Base-by-base conservation (phyloP, 768 basidiomycete species). In the Boletus insuetus region DNA sequence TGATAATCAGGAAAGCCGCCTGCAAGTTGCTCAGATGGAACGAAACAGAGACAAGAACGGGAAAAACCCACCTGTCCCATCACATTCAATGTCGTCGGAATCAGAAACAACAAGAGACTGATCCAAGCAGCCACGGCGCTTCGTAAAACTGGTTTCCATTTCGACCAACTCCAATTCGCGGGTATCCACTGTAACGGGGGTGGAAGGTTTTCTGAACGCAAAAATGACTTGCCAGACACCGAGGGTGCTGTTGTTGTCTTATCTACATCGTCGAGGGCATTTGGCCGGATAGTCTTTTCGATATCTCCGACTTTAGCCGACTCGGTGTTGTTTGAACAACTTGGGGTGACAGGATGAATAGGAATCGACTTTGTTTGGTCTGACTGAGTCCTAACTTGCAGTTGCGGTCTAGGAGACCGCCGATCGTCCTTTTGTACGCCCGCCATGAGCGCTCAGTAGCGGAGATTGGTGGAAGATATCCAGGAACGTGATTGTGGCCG, bases 1-100 rank as follows among this genome's bases (percentile, higher is more conserved):
- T 78, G 4, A 88, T 69, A 44, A 89, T 80, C 10, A 89, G 60
- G 62, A 87, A 89, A 46, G 79, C 75, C 7, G 85, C 84, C 87
- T 87, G 41, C 4, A 49, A 22, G 50, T 22, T 59, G 19, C 31
- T 48, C 34, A 55, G 40, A 51, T 49, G n/a, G 2, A 51, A 35
- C 3, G 16, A 45, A 26, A 14, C 19, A 10, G 5, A 38, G 19
- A 32, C 2, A 7, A 31, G 4, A 26, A 9, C 0, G 11, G 7
- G 42, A 45, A 8, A 46, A 4, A 39, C 51, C 42, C 58, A 85
- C 88, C 73, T 82, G 81, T 0, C 89, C 88, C 69, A 89, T 68
- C 20, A 77, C 58, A 3, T 59, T 54, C 63, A 82, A 69, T 2
- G 82, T 75, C 2, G 49, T 54, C 0, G 82, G 80, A 41, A 87